Evolutionary conservation across 2,329 filamentous ascomycete genomes (phyloP), one percentile per base, ranked within the genome.

Genomic region (Graphiopsis chlorocephala): DNA sequence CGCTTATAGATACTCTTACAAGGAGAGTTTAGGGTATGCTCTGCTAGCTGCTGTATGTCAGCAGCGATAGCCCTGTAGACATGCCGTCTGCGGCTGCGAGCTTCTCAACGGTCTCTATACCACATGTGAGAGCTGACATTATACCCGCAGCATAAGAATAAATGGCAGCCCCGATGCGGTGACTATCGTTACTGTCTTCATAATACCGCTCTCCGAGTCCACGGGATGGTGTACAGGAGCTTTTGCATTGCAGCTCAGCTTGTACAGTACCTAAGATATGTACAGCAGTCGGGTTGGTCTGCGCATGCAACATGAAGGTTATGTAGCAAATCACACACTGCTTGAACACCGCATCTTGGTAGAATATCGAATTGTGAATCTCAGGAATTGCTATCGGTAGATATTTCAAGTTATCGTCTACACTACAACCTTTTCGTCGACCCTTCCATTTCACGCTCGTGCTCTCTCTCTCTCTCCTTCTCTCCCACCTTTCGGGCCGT

Each of bases 401-500:
- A n/a, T n/a, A n/a, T n/a, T n/a, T n/a, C n/a, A n/a, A n/a, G n/a
- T n/a, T n/a, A 45, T 12, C 0, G n/a, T 8, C 8, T 11, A 3
- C 4, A 5, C 7, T 45, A n/a, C 4, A n/a, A 45, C 38, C 38
- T 45, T 10, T 20, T 45, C 38, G 3, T 20, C 38, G 23, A 45
- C 23, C 38, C 35, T n/a, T 42, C 17, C 35, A 42, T n/a, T n/a
- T 42, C 17, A n/a, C 17, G 33, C 33, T 38, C 33, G 33, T 15
- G 35, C 35, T 8, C 35, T 20, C 38, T 17, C 38, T 42, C 38
- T 20, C n/a, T 7, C 10, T 7, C 2, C n/a, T n/a, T n/a, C n/a
- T n/a, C n/a, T n/a, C n/a, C n/a, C n/a, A n/a, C n/a, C 15, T 29
- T 31, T 53, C 50, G 56, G 56, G 56, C 38, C 56, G 56, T 11